A percentile compares a stretch with the other conserved stretches of the same genome.
phyloP scores from a whole-genome alignment of 352 stramenopile species.

The Globisporangium emineosum region DNA sequence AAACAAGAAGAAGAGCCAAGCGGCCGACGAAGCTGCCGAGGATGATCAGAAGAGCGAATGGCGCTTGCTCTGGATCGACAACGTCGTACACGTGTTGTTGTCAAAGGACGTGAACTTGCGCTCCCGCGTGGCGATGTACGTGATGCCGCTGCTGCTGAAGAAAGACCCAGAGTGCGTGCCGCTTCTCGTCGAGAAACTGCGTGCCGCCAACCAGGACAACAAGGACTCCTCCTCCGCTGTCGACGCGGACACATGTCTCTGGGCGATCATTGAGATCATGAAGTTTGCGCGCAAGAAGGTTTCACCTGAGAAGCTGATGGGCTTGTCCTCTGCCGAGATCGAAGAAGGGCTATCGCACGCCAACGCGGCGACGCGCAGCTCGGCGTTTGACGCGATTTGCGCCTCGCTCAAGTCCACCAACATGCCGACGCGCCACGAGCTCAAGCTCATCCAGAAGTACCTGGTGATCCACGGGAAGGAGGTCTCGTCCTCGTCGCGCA shows the following conservation, averaged over 20 bases:
- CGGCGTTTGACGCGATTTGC: constrained; percentile 78
- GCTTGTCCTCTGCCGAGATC: constrained; percentile 52
- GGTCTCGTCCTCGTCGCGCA: constrained; percentile 55
- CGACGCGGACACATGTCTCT: constrained; percentile 46
- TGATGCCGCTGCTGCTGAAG: constrained; percentile 69
- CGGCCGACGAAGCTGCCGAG: not conserved
- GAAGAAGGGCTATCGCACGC: constrained; percentile 54
- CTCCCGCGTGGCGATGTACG: constrained; percentile 66
- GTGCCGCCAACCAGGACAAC: constrained; percentile 18
- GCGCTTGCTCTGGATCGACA: constrained; percentile 51
- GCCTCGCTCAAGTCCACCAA: constrained; percentile 78
- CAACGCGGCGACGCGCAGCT: constrained; percentile 48
- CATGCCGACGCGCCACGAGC: constrained; percentile 52
- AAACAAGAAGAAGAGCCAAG: constrained; percentile 15
- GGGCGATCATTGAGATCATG: constrained; percentile 73
- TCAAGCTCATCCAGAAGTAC: constrained; percentile 60
- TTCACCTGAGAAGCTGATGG: constrained; percentile 51
- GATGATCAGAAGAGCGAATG: constrained; percentile 29
- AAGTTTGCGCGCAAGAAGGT: constrained; percentile 79
- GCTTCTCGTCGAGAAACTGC: constrained; percentile 48
- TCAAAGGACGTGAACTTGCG: constrained; percentile 52
- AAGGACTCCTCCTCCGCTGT: constrained; percentile 2
- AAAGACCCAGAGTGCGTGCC: constrained; percentile 57
- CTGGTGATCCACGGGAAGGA: constrained; percentile 74
- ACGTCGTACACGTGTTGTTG: constrained; percentile 53